These are phyloP conservation scores for rapeseed (Brassica napus) DNA, from an alignment of 345 rosid genomes.

Conservation along the genomic window Da-Ae NC_063436.1:675001-675500, in stretches of 20 bases:
- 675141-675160: not conserved
- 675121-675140: not conserved
- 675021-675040: not conserved
- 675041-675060: not conserved
- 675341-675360: not conserved
- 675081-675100: not conserved
- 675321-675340: conserved; percentile 20
- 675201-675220: not conserved
- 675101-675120: not conserved
- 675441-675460: not conserved
- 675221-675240: conserved; percentile 27
- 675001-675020: not conserved
- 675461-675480: not conserved
- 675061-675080: not conserved
- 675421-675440: not conserved
- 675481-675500: conserved; percentile 51
- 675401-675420: conserved; percentile 10
- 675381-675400: not conserved
- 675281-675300: conserved; percentile 2
- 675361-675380: not conserved
- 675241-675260: not conserved
- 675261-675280: conserved; percentile 22
- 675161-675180: not conserved
- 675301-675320: conserved; percentile 8
- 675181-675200: not conserved